Evolutionary conservation across 495 filamentous ascomycete genomes (phyloP), one percentile per base, ranked within the genome.

Genomic region (Trichoderma asperelloides): DNA sequence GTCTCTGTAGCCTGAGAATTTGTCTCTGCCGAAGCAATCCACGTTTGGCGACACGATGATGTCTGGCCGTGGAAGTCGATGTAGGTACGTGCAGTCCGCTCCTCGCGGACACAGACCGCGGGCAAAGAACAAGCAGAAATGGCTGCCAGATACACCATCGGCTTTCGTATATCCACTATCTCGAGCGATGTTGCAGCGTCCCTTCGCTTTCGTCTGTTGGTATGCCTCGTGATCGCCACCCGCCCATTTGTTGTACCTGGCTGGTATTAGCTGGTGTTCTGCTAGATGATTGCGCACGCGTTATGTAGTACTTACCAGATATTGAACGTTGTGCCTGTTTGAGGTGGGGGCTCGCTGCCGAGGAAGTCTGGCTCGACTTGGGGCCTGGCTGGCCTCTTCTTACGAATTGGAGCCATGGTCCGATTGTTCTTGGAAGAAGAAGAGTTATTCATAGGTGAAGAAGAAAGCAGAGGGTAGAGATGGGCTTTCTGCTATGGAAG

Each of bases 271-370:
- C 25, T 30, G 25, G 0, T 25, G 55, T 30, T 30, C 16, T 60
- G 11, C 55, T 28, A 21, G 16, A 60, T 13, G n/a, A 30, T 3
- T 7, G 55, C 16, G 55, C 23, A 25, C 55, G 12, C 55, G n/a
- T 6, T 25, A 16, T 28, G 11, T 33, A 3, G 7, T 30, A 60
- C 55, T 60, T 25, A 60, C 90, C 91, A 96, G 68, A 94, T 91
- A 71, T 97, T 97, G 83, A 94, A 98, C 64, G 91, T 88, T 0
- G 90, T 93, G 49, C 95, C 95, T 0, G 94, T 97, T 70, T 97
- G 93, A 3, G 90, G 89, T 1, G 94, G 91, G 1, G 88, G 89
- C 68, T 96, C 90, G 63, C 87, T 87, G 64, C 82, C 83, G 74
- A 96, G 82, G n/a, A 87, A 86, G 9, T 87, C 83, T 1, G 94